phyloP scores from a whole-genome alignment of 2,329 filamentous ascomycete genomes.

The Gnomoniopsis smithogilvyi region DNA sequence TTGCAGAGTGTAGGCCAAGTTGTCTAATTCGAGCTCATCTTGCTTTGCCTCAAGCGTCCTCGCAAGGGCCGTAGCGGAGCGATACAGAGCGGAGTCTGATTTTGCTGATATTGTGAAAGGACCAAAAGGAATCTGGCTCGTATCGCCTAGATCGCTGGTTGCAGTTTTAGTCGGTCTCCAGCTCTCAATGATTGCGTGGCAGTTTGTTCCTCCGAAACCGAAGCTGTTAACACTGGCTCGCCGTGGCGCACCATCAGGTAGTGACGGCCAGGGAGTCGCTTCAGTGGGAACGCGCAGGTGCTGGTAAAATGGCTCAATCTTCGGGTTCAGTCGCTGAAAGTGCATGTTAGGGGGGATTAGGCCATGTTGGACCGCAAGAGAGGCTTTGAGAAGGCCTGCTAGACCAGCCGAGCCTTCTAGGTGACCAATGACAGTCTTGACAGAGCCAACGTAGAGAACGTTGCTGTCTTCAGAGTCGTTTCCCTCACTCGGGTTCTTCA shows the following conservation, averaged over 20 bases:
- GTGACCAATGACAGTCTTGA: conserved; percentile 36
- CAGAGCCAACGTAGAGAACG: conserved; percentile 30
- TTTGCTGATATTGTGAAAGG: neutral
- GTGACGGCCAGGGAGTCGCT: conserved; percentile 23
- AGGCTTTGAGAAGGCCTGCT: conserved; percentile 35
- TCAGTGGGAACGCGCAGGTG: conserved; percentile 20
- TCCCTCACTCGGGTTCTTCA: neutral
- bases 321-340: conserved; percentile 31
- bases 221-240: conserved; percentile 1
- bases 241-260: conserved; percentile 9
- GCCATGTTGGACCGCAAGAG: conserved; percentile 32
- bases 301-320: conserved; percentile 27
- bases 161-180: neutral
- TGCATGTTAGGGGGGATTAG: conserved; percentile 33
- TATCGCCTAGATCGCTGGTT: neutral
- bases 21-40: neutral
- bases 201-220: conserved; percentile 1
- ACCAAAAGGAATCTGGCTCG: neutral
- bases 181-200: neutral
- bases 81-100: too few relatives aligned
- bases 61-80: too few relatives aligned
- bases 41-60: too few relatives aligned
- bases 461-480: neutral
- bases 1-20: neutral
- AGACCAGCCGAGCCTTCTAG: conserved; percentile 39